Percentiles rank a stretch among this genome's conserved stretches.
Evolutionary conservation across 495 filamentous ascomycete genomes (phyloP).

Genomic region (Aspergillus avenaceus): DNA sequence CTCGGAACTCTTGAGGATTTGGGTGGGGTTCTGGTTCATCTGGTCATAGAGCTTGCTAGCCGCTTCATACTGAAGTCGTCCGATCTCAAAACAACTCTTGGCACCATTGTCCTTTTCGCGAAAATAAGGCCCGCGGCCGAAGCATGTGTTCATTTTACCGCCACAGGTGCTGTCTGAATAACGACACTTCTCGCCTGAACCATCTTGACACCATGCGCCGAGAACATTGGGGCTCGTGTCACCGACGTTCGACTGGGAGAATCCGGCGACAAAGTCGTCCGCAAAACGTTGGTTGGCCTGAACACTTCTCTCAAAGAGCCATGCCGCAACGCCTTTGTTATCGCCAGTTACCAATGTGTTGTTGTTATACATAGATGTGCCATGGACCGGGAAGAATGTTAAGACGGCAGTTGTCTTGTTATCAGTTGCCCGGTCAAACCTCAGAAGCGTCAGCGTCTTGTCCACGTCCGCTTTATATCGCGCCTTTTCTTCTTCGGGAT

Average conservation of each 20-base stretch:
- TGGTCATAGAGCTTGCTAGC: slow-evolving; percentile 59
- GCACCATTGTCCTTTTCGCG: slow-evolving; percentile 63
- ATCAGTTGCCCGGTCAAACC: slow-evolving; percentile 70
- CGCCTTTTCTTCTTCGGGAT: slow-evolving; percentile 73
- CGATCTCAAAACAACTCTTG: slow-evolving; percentile 72
- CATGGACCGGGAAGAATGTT: slow-evolving; percentile 93
- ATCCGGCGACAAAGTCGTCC: slow-evolving; percentile 82
- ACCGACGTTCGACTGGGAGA: slow-evolving; percentile 91
- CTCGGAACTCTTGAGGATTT: slow-evolving; percentile 46
- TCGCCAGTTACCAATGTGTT: slow-evolving; percentile 91
- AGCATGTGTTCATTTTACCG: slow-evolving; percentile 71
- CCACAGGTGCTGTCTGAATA: slow-evolving; percentile 79
- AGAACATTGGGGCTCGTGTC: slow-evolving; percentile 88
- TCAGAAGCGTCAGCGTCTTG: slow-evolving; percentile 78
- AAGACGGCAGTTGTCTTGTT: slow-evolving; percentile 72
- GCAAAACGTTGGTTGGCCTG: slow-evolving; percentile 47
- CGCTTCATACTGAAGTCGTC: slow-evolving; percentile 58
- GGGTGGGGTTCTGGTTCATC: slow-evolving; percentile 42
- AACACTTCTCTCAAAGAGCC: slow-evolving; percentile 74
- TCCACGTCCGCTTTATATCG: slow-evolving; percentile 76
- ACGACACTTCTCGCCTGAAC: slow-evolving; percentile 59
- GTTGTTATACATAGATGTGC: slow-evolving; percentile 87
- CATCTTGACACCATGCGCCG: slow-evolving; percentile 79
- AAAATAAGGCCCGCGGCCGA: slow-evolving; percentile 82
- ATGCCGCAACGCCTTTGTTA: slow-evolving; percentile 93